A percentile compares a stretch with the other conserved stretches of the same genome.
These are phyloP conservation scores for Aureobasidium mangrovei DNA, from an alignment of 2,329 filamentous ascomycete genomes.

Conservation along the genomic window DNA sequence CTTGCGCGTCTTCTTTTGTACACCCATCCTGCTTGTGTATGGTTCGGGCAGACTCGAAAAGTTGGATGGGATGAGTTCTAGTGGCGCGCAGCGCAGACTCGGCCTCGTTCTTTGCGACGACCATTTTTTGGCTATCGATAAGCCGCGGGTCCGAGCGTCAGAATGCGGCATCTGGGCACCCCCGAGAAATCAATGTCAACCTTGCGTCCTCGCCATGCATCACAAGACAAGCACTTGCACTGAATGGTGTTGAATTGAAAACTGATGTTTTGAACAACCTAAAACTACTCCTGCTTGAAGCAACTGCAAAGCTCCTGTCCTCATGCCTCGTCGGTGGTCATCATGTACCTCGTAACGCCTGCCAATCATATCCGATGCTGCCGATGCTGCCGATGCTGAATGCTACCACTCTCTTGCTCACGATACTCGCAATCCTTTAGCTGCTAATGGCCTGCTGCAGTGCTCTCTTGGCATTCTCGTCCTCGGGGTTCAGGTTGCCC, in stretches of 20 bases:
- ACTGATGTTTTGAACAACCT: neutral
- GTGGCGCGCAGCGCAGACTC: no score
- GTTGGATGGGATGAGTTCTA: neutral
- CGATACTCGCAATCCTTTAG: neutral
- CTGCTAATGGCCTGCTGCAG: conserved; percentile 17
- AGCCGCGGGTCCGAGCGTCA: no score
- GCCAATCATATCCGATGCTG: neutral
- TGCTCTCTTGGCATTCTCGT: conserved; percentile 23
- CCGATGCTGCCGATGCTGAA: neutral
- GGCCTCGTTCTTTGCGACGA: no score
- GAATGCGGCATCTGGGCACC: no score
- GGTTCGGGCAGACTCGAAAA: neutral
- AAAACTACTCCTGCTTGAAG: neutral
- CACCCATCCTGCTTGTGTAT: conserved; percentile 55
- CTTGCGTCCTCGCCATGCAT: no score
- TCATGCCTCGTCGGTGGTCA: neutral
- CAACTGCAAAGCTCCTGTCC: neutral
- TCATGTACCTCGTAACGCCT: neutral
- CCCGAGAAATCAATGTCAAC: no score
- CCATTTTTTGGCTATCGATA: no score
- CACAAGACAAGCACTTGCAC: no score
- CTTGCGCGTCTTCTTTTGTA: conserved; percentile 84
- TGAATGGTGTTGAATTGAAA: no score
- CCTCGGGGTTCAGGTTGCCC: conserved; percentile 27
- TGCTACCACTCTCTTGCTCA: no score